Conservation (phyloP, 176 grass and related monocot species). For the Eleusine indica region DNA sequence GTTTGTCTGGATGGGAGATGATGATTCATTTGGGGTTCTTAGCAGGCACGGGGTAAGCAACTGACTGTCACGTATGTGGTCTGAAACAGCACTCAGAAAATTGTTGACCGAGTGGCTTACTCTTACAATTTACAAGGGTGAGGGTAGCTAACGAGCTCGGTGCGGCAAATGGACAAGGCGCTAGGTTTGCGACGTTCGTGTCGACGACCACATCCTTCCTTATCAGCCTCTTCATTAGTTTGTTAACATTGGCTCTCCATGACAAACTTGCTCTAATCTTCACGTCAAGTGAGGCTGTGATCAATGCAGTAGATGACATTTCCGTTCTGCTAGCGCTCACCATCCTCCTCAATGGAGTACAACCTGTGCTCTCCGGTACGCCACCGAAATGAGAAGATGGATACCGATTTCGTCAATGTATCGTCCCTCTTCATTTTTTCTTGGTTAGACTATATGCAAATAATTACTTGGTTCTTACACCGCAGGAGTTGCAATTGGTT, state of each 20-base stretch:
- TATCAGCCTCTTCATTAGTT: conserved; percentile 39
- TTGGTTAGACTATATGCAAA: not conserved
- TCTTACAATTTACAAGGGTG: conserved; percentile 28
- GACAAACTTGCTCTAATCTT: conserved; percentile 31
- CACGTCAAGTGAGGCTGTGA: conserved; percentile 25
- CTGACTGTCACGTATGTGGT: not conserved
- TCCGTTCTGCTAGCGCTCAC: conserved; percentile 41
- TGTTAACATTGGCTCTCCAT: conserved; percentile 28
- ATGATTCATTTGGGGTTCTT: conserved; percentile 79
- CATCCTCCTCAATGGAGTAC: conserved; percentile 50
- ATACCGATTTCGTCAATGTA: too few relatives aligned
- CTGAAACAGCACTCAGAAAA: not conserved
- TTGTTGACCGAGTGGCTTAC: too few relatives aligned
- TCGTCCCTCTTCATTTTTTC: too few relatives aligned
- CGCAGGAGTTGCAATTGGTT: conserved; percentile 47
- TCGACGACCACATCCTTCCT: conserved; percentile 32
- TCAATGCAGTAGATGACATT: conserved; percentile 33
- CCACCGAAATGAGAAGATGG: not conserved
- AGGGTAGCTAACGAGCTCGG: conserved; percentile 51
- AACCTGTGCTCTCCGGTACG: conserved; percentile 53
- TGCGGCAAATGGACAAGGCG: conserved; percentile 37
- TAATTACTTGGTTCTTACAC: not conserved
- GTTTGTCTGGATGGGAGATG: conserved; percentile 63
- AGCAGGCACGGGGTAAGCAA: conserved; percentile 66
- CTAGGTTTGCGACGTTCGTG: conserved; percentile 41